Conservation (phyloP, 768 basidiomycete genomes). For the Mycena epipterygia region DNA sequence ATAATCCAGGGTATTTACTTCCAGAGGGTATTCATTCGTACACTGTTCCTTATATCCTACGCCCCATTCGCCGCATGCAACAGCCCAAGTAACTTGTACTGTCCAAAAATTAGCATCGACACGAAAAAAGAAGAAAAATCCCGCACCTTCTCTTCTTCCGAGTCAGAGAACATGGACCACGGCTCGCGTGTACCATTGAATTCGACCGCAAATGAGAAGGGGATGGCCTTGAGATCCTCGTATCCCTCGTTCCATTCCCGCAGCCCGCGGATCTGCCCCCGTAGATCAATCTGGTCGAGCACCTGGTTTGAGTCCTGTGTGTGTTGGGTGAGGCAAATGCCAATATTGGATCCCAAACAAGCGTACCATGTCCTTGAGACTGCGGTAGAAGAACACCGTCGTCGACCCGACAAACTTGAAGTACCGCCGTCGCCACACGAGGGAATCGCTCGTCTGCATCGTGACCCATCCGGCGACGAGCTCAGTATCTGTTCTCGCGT, state of each 20-base stretch:
- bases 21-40: conserved; percentile 23
- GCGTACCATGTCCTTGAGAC: conserved; percentile 58
- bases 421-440: conserved; percentile 76
- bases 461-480: conserved; percentile 72
- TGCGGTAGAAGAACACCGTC: conserved; percentile 63
- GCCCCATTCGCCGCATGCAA: conserved; percentile 45
- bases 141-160: conserved; percentile 73
- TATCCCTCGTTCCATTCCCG: conserved; percentile 78
- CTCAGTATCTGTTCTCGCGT: conserved; percentile 48
- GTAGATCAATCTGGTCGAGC: conserved; percentile 61
- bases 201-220: conserved; percentile 76
- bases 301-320: conserved; percentile 54
- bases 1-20: conserved; percentile 20
- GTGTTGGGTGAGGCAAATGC: too few species aligned
- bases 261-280: conserved; percentile 59
- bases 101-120: conserved; percentile 23
- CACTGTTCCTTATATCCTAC: background rate
- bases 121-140: background rate
- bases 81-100: conserved; percentile 64
- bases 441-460: conserved; percentile 65
- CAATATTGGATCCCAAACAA: background rate
- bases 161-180: conserved; percentile 74
- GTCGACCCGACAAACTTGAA: conserved; percentile 66
- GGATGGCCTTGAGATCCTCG: conserved; percentile 75
- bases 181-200: conserved; percentile 62